Conservation (phyloP, 2,329 filamentous ascomycete species). For the Botrytis galanthina region DNA sequence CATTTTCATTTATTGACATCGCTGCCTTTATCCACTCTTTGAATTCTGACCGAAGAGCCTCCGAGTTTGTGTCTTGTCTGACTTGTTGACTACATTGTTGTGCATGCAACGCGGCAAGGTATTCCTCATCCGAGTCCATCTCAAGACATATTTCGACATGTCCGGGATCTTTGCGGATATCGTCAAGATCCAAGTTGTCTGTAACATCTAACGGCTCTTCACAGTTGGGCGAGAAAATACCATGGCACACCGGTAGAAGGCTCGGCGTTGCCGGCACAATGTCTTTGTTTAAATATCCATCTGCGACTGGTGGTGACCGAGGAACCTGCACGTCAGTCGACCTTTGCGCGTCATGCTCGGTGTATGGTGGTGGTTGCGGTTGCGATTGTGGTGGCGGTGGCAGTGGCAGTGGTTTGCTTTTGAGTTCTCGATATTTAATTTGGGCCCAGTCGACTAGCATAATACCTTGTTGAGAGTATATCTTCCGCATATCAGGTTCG, state of each 20-base stretch:
- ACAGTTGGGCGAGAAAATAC: neutral
- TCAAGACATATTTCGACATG: neutral
- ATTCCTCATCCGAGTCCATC: neutral
- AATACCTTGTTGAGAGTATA: neutral
- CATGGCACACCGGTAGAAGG: neutral
- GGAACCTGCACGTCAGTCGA: neutral
- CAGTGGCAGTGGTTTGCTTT: neutral
- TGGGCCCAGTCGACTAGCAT: neutral
- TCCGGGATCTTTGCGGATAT: no score
- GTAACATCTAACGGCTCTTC: neutral
- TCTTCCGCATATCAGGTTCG: neutral
- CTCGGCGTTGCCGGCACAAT: neutral
- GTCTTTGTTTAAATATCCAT: neutral
- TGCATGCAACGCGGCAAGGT: neutral
- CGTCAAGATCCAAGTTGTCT: neutral
- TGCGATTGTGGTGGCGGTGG: neutral
- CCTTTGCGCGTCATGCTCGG: neutral
- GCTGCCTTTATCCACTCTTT: neutral
- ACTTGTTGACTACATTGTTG: neutral
- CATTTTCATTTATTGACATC: neutral
- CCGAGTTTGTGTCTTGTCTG: neutral
- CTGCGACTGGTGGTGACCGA: neutral
- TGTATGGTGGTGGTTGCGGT: neutral
- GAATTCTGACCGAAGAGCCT: neutral
- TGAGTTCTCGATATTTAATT: neutral